Conservation (phyloP, 1,139 yeast species). For the Yamadazyma spencermartinsiae region DNA sequence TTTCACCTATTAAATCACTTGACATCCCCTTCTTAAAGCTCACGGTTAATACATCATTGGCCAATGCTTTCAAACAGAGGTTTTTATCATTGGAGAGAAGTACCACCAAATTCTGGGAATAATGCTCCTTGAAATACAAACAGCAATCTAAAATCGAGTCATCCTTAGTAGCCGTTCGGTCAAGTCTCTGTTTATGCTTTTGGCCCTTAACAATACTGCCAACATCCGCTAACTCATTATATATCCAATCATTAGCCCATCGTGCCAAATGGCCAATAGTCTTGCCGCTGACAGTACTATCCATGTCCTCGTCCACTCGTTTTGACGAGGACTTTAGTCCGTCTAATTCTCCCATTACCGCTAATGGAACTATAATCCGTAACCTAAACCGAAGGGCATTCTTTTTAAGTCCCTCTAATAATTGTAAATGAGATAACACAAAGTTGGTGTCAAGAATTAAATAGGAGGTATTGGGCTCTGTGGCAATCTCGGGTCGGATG, state of each 20-base stretch:
- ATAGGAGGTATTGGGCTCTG: conserved; percentile 29
- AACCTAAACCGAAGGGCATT: conserved; percentile 44
- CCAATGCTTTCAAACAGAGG: conserved; percentile 72
- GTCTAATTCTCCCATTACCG: conserved; percentile 76
- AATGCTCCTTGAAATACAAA: conserved; percentile 51
- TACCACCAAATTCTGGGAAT: conserved; percentile 52
- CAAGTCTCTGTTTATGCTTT: conserved; percentile 50
- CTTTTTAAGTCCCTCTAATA: conserved; percentile 50
- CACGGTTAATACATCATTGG: conserved; percentile 67
- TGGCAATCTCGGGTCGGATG: conserved; percentile 12
- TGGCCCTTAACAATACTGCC: conserved; percentile 65
- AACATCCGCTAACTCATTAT: conserved; percentile 53
- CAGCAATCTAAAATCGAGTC: conserved; percentile 89
- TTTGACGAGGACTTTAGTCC: conserved; percentile 58
- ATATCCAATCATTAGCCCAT: conserved; percentile 79
- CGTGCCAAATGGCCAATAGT: conserved; percentile 64
- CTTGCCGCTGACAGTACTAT: conserved; percentile 19
- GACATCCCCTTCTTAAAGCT: conserved; percentile 62
- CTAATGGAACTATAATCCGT: conserved; percentile 62
- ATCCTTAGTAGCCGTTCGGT: conserved; percentile 54
- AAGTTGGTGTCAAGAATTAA: conserved; percentile 80
- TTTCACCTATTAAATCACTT: conserved; percentile 57
- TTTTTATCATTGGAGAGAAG: conserved; percentile 81
- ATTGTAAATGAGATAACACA: conserved; percentile 59
- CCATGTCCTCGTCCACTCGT: conserved; percentile 9